A percentile compares a stretch with the other conserved stretches of the same genome.
phyloP scores from a whole-genome alignment of 768 basidiomycete species.

The Xerocomus spinulosus region DNA sequence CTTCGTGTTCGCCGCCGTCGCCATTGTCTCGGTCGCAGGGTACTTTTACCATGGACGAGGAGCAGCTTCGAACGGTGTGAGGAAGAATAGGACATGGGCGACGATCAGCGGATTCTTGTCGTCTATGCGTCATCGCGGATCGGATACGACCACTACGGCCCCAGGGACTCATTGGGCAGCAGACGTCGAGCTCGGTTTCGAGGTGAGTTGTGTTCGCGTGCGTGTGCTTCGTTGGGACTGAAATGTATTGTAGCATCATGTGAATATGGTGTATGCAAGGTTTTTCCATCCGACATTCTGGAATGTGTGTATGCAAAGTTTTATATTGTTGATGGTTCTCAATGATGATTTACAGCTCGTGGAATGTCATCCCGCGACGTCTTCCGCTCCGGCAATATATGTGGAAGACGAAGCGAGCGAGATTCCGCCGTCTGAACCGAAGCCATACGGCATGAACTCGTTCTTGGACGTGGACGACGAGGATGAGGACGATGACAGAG shows the following conservation, averaged over 20 bases:
- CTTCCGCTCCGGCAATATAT: constrained; percentile 16
- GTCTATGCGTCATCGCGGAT: constrained; percentile 1
- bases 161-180: background rate
- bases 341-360: constrained; percentile 6
- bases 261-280: constrained; percentile 21
- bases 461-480: constrained; percentile 12
- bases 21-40: constrained; percentile 9
- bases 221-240: background rate
- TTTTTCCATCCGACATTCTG: constrained; percentile 22
- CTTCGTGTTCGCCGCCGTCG: constrained; percentile 14
- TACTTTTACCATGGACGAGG: constrained; percentile 16
- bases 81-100: constrained; percentile 3
- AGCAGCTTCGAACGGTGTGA: background rate
- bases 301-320: constrained; percentile 9
- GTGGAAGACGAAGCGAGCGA: constrained; percentile 17
- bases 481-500: background rate
- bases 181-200: constrained; percentile 9
- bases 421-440: constrained; percentile 1
- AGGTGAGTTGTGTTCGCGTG: constrained; percentile 1
- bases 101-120: constrained; percentile 8
- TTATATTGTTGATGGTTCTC: background rate
- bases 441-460: constrained; percentile 9
- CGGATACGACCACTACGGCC: background rate
- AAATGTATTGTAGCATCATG: constrained; percentile 6
- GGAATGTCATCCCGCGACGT: constrained; percentile 16